Conservation (phyloP, 129 eudicot genomes). For the Cynara cardunculus region DNA sequence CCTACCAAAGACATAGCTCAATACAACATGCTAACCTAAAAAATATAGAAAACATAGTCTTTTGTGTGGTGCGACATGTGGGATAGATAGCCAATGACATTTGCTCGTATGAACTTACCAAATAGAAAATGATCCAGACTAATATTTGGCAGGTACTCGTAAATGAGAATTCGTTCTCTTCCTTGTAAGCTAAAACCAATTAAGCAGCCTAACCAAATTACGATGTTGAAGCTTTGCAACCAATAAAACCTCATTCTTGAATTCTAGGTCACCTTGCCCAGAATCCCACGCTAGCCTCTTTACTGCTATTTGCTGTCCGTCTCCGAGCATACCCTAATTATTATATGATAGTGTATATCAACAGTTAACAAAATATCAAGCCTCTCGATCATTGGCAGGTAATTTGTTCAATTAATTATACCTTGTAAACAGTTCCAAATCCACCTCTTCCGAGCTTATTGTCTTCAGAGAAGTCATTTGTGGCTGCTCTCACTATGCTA, state of each 20-base stretch:
- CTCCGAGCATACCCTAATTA: slow-evolving; percentile 20
- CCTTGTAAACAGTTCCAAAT: slow-evolving; percentile 39
- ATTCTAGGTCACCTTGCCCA: slow-evolving; percentile 24
- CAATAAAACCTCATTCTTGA: slow-evolving; percentile 27
- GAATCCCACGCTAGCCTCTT: slow-evolving; percentile 24
- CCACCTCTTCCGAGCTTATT: slow-evolving; percentile 34
- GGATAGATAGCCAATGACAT: background rate
- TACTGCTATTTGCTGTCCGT: slow-evolving; percentile 32
- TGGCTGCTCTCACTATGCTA: slow-evolving; percentile 4
- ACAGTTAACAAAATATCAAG: background rate
- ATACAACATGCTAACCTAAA: background rate
- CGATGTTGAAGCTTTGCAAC: slow-evolving; percentile 34
- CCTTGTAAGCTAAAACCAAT: slow-evolving; percentile 24
- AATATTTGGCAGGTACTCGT: slow-evolving; percentile 29
- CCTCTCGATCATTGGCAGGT: background rate
- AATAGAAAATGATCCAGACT: slow-evolving; percentile 31
- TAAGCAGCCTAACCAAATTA: slow-evolving; percentile 32
- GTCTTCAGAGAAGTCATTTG: slow-evolving; percentile 15
- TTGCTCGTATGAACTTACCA: slow-evolving; percentile 10
- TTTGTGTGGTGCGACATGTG: background rate
- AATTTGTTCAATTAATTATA: background rate
- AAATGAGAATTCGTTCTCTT: slow-evolving; percentile 24
- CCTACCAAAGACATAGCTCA: background rate
- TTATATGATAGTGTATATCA: background rate
- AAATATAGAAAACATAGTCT: background rate